Base-by-base conservation (phyloP, 2,329 filamentous ascomycete species). In the Cryoendolithus antarcticus region DNA sequence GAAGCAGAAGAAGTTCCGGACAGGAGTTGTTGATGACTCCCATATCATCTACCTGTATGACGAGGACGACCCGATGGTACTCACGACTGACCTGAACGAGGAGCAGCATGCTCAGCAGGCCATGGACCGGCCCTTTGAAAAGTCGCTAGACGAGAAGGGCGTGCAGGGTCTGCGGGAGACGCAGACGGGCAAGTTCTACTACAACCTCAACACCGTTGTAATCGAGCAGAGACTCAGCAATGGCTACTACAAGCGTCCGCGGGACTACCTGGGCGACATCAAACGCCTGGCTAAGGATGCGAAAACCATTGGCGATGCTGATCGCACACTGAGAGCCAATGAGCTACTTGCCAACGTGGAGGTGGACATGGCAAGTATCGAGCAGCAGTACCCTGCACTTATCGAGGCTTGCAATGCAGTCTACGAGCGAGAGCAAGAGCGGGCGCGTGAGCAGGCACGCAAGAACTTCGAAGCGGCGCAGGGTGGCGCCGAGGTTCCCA, bases 201-300 rank as follows among this genome's bases (percentile, higher is more conserved):
- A 95, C 67, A 98, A 98, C 50, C 68, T 98, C 34, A 88, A 96
- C 55, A 83, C 89, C 8, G 81, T 81, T 3, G 89, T 82, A 1
- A 95, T 98, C 38, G 91, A 98, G 64, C 86, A 94, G 58, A 80
- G 91, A n/a, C 69, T 98, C 28, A 93, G 86, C 4, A 96, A 98
- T 58, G 91, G 91, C 4, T 98, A 86, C 62, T 98, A 98, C 62
- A 85, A 86, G 50, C 77, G 88, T 8, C 85, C 88, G 0, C 80
- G 80, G 51, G 89, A 95, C 57, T 98, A 95, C 56, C 63, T 93
- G 37, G 78, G 79, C 31, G 91, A 98, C 57, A 84, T 96, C 52
- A 84, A 81, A 57, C 75, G 80, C 29, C 66, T 98, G 4, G 80
- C 81, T 13, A 89, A 85, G 57, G 91, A 98, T 62, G 80, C 88